phyloP scores from a whole-genome alignment of 306 rosid genomes.

The Malus sieversii region DNA sequence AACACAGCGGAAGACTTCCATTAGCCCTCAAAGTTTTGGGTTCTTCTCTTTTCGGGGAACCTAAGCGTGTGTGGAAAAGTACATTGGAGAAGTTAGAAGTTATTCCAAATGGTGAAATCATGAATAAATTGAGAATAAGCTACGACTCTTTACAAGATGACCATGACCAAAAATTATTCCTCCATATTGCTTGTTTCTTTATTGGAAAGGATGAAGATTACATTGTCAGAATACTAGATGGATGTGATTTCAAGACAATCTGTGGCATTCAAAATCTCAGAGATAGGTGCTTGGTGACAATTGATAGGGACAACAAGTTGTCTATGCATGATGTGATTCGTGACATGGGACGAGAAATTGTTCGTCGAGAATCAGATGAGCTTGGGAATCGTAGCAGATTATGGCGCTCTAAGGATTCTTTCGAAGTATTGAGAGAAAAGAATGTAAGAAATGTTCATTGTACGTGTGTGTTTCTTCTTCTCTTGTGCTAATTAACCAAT shows the following conservation, averaged over 20 bases:
- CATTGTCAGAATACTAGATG: neutral
- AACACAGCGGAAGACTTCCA: neutral
- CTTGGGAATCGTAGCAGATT: neutral
- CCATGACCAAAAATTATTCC: neutral
- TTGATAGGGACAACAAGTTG: accelerated
- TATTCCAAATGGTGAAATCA: neutral
- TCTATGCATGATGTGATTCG: neutral
- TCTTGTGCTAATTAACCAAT: too few species aligned
- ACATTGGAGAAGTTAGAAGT: neutral
- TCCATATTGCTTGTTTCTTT: neutral
- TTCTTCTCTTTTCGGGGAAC: neutral
- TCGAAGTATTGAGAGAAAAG: neutral
- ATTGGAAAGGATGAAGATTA: neutral
- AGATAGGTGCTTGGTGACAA: neutral
- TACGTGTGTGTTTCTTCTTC: too few species aligned
- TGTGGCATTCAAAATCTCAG: neutral
- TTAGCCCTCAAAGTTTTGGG: neutral
- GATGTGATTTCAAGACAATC: neutral
- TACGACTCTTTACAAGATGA: neutral
- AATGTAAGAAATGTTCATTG: neutral
- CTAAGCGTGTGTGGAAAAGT: neutral
- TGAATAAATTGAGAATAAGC: neutral
- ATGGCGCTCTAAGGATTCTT: neutral
- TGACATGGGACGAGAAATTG: neutral
- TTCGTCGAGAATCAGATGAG: neutral